Conservation (phyloP, 139 green algal species). For the Dunaliella primolecta region DNA sequence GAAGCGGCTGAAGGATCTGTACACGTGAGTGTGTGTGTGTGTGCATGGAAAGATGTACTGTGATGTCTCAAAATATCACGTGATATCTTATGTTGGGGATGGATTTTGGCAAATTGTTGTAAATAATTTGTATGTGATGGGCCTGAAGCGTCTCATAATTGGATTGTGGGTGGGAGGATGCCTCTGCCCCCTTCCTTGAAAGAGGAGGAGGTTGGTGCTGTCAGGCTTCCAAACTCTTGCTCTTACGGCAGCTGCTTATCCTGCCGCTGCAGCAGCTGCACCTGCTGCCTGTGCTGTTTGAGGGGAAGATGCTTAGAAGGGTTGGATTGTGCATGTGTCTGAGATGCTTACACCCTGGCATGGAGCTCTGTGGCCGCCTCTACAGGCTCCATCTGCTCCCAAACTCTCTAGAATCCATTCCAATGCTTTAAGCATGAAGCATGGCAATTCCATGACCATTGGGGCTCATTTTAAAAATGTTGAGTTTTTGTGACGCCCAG, state of each 20-base stretch:
- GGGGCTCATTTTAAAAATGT: not conserved
- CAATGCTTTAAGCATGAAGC: not conserved
- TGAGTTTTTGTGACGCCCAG: not conserved
- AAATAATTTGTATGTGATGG: not conserved
- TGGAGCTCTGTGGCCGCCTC: not conserved
- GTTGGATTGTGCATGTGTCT: not conserved
- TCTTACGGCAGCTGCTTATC: not conserved
- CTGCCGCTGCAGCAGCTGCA: not conserved
- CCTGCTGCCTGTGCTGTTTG: not conserved
- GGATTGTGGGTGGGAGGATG: not conserved
- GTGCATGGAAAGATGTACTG: not conserved
- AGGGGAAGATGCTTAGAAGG: not conserved
- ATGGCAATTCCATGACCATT: not conserved
- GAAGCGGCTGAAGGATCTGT: constrained; percentile 2
- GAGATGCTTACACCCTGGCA: too few relatives aligned
- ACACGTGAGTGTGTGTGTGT: not conserved
- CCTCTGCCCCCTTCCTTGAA: too few relatives aligned
- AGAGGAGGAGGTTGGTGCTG: not conserved
- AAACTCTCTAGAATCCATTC: too few relatives aligned
- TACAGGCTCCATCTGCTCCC: too few relatives aligned
- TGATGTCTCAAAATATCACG: not conserved
- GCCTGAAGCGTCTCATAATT: too few relatives aligned
- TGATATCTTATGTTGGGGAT: not conserved
- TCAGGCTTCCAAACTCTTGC: not conserved
- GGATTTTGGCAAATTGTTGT: not conserved